Base-by-base conservation (phyloP, 2,329 filamentous ascomycete species). In the Xylaria sp. region DNA sequence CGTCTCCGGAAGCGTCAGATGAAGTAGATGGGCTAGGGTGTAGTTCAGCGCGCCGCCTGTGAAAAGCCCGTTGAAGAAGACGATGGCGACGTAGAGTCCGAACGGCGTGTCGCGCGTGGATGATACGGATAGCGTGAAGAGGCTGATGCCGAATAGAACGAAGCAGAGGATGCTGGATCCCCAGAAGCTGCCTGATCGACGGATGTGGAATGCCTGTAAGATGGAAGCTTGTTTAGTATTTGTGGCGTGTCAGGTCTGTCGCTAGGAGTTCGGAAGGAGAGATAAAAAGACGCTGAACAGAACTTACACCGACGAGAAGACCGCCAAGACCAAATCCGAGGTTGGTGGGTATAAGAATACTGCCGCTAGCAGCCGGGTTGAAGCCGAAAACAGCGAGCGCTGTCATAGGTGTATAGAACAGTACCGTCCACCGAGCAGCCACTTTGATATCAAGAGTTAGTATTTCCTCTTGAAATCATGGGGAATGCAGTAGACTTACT, bases 351-450 rank as follows among this genome's bases (percentile, higher is more conserved):
- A 97, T 87, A 7, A 97, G 85, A 41, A 95, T 90, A 4, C 91
- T 86, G 3, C 93, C 93, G 2, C 92, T 91, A 1, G 87, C 82
- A 0, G 91, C 90, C 0, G 92, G 90, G 0, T 85, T 80, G 81
- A 91, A 91, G 63, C 87, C 87, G 2, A 90, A 88, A 1, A 96
- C 90, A 3, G 92, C 91, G 65, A 96, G 88, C 39, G 92, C 91
- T 74, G 93, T 94, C 50, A 93, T 88, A 0, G 93, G 93, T 0
- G 90, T 87, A 79, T 93, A 97, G 82, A 94, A 96, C 8, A 97
- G 83, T 1, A 97, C 85, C 7, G 85, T 86, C 93, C 93, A 97
- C 65, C 93, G 90, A 1, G 91, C 86, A 76, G 92, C 89, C 92
- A 97, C 68, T 70, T 43, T 20, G 34, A 25, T 8, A 9, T 15